Evolutionary conservation across 164 flowering plant genomes (phyloP), one percentile per base, ranked within the genome.

Genomic region (Macadamia tetraphylla): DNA sequence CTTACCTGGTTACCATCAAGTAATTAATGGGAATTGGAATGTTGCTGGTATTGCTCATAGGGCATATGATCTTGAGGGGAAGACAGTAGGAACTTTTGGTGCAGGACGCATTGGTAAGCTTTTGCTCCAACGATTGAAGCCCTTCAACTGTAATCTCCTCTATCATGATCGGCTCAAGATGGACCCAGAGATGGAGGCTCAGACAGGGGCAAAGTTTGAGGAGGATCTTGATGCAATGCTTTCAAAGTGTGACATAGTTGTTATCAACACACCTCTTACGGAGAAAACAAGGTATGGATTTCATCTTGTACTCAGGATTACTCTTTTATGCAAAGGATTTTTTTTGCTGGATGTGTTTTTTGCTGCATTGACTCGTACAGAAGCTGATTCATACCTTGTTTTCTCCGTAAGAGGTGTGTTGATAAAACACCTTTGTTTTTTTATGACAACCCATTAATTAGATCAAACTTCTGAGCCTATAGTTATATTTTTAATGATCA

Each of bases 21-120:
- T 85, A 59, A 77, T 89, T 42, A 80, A 17, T 58, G 98, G 98
- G 61, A 97, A 92, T 1, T 94, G 98, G 99, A 88, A 94, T 76
- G 99, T 94, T 29, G 97, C 99, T 1, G 96, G 81, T 6, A 83
- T 94, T 73, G 85, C 98, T 64, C 63, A 90, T 70, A 82, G 96
- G 64, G 88, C 99, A 70, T 92, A 94, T 77, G 99, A 92, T 79
- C 97, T 94, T 43, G 97, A 94, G 72, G 99, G 97, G 4, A 94
- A 94, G 83, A 94, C 98, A 2, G 87, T 94, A 6, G 99, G 99
- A 32, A 94, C 99, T 30, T 84, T 94, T 73, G 99, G 98, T 57
- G 89, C 90, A n/a, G 99, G 99, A 49, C 80, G 99, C 9, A 94
- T 92, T 68, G 99, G 99, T 60, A 84, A 60, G 78, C 92, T 89